Percentiles rank a stretch among this genome's conserved stretches.
phyloP scores from a whole-genome alignment of 108 stramenopile genomes.

The Cyclotella atomus region DNA sequence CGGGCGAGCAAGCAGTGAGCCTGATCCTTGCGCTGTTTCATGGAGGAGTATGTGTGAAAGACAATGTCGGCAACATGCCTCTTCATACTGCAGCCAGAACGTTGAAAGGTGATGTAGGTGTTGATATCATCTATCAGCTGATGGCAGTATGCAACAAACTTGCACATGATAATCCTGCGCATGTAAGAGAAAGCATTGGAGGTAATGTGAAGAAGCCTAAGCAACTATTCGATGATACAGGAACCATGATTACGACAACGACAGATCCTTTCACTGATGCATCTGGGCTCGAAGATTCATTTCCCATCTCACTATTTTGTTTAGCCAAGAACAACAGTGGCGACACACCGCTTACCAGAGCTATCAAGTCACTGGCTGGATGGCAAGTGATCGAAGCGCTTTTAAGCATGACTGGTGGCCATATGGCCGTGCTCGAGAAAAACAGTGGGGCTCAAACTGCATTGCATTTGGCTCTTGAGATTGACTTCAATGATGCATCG shows the following conservation, averaged over 20 bases:
- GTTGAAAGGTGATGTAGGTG: conserved; percentile 66
- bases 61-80: conserved; percentile 86
- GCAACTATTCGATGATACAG: conserved; percentile 54
- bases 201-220: conserved; percentile 24
- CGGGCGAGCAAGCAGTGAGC: conserved; percentile 32
- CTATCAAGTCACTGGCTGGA: conserved; percentile 63
- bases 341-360: conserved; percentile 68
- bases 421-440: conserved; percentile 49
- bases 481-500: conserved; percentile 62
- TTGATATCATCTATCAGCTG: conserved; percentile 68
- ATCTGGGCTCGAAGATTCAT: conserved; percentile 17
- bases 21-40: conserved; percentile 71
- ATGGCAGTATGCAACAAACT: conserved; percentile 68
- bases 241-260: conserved; percentile 28
- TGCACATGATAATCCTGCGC: conserved; percentile 18
- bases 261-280: conserved; percentile 22
- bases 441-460: conserved; percentile 62
- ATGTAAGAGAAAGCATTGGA: conserved; percentile 21
- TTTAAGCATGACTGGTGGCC: conserved; percentile 63
- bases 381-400: conserved; percentile 80
- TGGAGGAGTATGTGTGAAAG: conserved; percentile 66
- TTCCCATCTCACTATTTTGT: conserved; percentile 2
- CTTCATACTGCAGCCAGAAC: conserved; percentile 74
- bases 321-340: conserved; percentile 66
- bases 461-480: conserved; percentile 69